These are phyloP conservation scores for Aspergillus sp. DNA, from an alignment of 2,329 filamentous ascomycete species.

Conservation along the genomic window DNA sequence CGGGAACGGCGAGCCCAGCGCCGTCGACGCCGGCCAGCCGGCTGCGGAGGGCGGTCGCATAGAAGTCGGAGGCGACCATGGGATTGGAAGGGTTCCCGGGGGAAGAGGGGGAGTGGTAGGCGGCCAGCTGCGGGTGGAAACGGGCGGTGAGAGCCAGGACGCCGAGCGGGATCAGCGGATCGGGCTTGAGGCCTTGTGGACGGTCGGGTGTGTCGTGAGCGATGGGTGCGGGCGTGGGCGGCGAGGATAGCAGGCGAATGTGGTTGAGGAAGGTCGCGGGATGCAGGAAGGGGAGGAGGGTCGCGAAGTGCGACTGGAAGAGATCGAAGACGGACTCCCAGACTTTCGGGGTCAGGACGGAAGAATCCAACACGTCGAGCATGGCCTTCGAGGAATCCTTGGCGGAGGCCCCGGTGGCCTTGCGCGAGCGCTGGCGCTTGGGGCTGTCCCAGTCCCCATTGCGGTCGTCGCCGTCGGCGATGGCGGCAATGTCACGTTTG, in stretches of 20 bases:
- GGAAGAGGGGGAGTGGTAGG: slow-evolving; percentile 39
- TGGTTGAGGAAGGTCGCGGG: slow-evolving; percentile 45
- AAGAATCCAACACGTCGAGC: slow-evolving; percentile 41
- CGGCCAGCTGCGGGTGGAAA: slow-evolving; percentile 43
- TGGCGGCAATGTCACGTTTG: slow-evolving; percentile 30
- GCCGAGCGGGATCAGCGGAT: slow-evolving; percentile 43
- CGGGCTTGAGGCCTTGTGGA: slow-evolving; percentile 4
- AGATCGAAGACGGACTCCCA: slow-evolving; percentile 50
- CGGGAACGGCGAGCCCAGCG: slow-evolving; percentile 31
- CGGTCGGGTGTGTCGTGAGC: slow-evolving; percentile 7
- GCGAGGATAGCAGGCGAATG: slow-evolving; percentile 30
- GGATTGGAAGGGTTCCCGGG: slow-evolving; percentile 38
- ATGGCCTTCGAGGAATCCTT: slow-evolving; percentile 24
- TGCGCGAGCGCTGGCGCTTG: slow-evolving; percentile 32
- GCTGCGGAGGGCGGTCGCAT: slow-evolving; percentile 43
- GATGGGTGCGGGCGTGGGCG: slow-evolving; percentile 11
- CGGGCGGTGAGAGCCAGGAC: slow-evolving; percentile 48
- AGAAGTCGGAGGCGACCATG: slow-evolving; percentile 44
- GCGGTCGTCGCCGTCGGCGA: slow-evolving; percentile 30
- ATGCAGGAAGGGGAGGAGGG: slow-evolving; percentile 49
- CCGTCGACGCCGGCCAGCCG: slow-evolving; percentile 37
- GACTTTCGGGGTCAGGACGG: slow-evolving; percentile 43
- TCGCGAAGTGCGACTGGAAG: slow-evolving; percentile 50
- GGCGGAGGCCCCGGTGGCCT: slow-evolving; percentile 18
- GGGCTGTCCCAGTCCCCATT: slow-evolving; percentile 35